Evolutionary conservation across 192 early-diverging fungal genomes (phyloP), one percentile per base, ranked within the genome.

Genomic region (Coemansia sp.): DNA sequence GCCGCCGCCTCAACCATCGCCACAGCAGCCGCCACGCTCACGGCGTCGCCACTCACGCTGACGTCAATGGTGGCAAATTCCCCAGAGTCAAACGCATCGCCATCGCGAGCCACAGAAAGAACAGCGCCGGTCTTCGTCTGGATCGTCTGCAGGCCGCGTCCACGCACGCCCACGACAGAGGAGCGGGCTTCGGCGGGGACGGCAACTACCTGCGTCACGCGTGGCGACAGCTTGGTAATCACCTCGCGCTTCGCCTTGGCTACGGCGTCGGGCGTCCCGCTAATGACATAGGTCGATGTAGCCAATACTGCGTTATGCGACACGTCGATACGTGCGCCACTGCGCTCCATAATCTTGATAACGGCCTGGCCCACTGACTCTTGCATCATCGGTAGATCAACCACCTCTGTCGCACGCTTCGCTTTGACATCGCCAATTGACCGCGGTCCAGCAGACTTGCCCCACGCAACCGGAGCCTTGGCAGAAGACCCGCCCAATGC

Each of bases 171-270:
- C 28, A 97, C 83, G 40, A 99, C 86, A 77, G 88, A 89, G 11
- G 91, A 88, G 47, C 95, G 90, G 19, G 88, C 93, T 33, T 89
- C 89, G 23, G 89, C 83, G 14, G 97, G 97, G 19, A 98, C 89
- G 10, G 77, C 69, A 1, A 94, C 46, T 19, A 76, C 67, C 61
- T 86, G 76, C 17, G 70, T 84, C 59, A 93, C 86, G 82, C 91
- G 90, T 33, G 89, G 84, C 32, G 90, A 87, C 52, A 94, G 84
- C 63, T 84, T 85, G 59, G 89, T 74, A 63, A 92, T 80, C 13
- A 98, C 76, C 52, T 95, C 92, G 35, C 90, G 89, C 66, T 92
- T 92, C 14, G 94, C 93, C 49, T 84, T 82, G 62, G 87, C 88
- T 19, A 96, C 93, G 63, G 86, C 87, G 21, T 92, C 91, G n/a